phyloP scores from a whole-genome alignment of 2,329 filamentous ascomycete species.

The Sordariomycetes sp. region DNA sequence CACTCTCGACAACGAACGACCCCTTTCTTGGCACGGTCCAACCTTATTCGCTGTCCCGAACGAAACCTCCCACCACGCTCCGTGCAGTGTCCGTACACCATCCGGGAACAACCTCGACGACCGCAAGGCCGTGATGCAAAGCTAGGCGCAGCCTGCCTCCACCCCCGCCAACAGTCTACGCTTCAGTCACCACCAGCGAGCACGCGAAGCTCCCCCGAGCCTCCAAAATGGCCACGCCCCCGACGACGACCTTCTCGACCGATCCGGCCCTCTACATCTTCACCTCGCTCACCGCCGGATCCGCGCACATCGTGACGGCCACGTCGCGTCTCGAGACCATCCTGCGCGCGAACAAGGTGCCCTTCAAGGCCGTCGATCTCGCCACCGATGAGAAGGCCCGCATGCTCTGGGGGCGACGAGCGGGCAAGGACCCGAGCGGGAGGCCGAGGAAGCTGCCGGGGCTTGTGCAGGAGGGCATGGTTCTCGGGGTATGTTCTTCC shows the following conservation, averaged over 20 bases:
- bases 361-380: conserved; percentile 84
- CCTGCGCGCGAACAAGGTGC: conserved; percentile 83
- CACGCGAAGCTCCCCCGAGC: not conserved
- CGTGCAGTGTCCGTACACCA: not conserved
- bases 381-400: conserved; percentile 81
- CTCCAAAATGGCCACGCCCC: not conserved
- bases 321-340: conserved; percentile 95
- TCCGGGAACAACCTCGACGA: not conserved
- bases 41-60: not conserved
- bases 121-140: not conserved
- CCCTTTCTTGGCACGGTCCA: not conserved
- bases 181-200: not conserved
- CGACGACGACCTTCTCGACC: conserved; percentile 28
- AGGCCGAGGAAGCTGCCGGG: conserved; percentile 68
- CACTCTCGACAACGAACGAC: not conserved
- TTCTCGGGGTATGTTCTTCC: conserved; percentile 60
- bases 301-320: conserved; percentile 89
- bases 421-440: conserved; percentile 55
- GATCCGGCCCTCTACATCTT: conserved; percentile 81
- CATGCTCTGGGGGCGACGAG: conserved; percentile 75
- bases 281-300: conserved; percentile 89
- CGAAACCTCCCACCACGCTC: not conserved
- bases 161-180: not conserved
- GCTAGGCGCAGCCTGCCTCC: not conserved
- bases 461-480: conserved; percentile 73